A percentile compares a stretch with the other conserved stretches of the same genome.
Evolutionary conservation across 2,329 filamentous ascomycete species (phyloP).

Genomic region (Neopestalotiopsis rosae): DNA sequence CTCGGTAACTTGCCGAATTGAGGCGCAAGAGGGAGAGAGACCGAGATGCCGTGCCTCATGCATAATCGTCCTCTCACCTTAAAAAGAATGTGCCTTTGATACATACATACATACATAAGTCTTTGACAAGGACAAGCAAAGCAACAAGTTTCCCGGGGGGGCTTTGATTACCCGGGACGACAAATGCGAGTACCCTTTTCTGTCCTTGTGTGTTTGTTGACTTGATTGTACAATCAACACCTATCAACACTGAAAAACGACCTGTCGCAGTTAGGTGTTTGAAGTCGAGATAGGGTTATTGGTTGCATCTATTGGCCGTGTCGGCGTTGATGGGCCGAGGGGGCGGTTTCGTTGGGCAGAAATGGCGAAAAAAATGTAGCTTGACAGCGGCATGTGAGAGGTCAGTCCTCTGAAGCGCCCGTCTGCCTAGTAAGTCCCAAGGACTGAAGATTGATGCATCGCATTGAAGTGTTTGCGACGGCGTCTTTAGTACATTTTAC

Average conservation of each 20-base stretch:
- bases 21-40: too few relatives aligned
- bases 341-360: not conserved
- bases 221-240: not conserved
- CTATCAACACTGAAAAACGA: not conserved
- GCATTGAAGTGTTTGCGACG: not conserved
- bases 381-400: not conserved
- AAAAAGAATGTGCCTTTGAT: too few relatives aligned
- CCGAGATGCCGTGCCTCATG: too few relatives aligned
- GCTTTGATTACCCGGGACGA: not conserved
- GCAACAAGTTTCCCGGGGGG: too few relatives aligned
- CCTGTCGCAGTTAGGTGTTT: slow-evolving; percentile 3
- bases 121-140: too few relatives aligned
- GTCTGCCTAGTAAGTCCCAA: not conserved
- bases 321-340: not conserved
- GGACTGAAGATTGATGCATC: not conserved
- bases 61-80: too few relatives aligned
- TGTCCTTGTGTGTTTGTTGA: not conserved
- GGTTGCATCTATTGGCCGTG: not conserved
- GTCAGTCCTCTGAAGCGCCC: not conserved
- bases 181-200: not conserved
- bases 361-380: not conserved
- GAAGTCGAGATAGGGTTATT: not conserved
- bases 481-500: too few relatives aligned
- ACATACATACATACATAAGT: too few relatives aligned
- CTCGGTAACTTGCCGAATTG: too few relatives aligned